These are phyloP conservation scores for Cryptosporidium canis DNA, from an alignment of 169 alveolate species.

Conservation along the genomic window DNA sequence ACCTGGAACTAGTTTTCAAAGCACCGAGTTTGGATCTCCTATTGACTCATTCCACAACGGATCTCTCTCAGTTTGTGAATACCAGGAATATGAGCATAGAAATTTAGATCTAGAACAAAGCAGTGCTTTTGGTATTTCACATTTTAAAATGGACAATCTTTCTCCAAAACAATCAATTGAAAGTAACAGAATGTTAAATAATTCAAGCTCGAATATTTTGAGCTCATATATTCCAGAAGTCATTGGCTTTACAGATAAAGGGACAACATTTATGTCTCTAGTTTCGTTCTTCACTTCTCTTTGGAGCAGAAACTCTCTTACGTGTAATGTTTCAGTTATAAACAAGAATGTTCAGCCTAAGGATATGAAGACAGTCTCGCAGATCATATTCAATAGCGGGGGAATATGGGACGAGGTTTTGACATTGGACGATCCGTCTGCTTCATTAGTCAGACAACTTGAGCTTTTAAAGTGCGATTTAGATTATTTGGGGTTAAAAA, in stretches of 20 bases:
- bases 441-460: conserved; percentile 60
- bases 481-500: conserved; percentile 27
- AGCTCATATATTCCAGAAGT: not conserved
- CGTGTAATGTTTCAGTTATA: conserved; percentile 68
- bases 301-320: conserved; percentile 58
- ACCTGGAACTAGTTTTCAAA: conserved; percentile 37
- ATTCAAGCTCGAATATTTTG: not conserved
- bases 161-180: not conserved
- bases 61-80: not conserved
- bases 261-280: conserved; percentile 65
- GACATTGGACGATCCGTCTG: conserved; percentile 82
- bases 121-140: not conserved
- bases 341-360: conserved; percentile 66
- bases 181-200: not conserved
- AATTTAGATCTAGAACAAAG: not conserved
- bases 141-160: not conserved
- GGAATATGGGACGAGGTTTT: conserved; percentile 88
- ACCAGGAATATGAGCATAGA: not conserved
- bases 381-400: conserved; percentile 76
- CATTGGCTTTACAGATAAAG: not conserved
- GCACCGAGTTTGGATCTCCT: conserved; percentile 63
- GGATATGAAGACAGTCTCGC: conserved; percentile 28
- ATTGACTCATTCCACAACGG: conserved; percentile 1
- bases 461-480: conserved; percentile 9
- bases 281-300: conserved; percentile 64